These are phyloP conservation scores for Rhizomucor miehei DNA, from an alignment of 371 early-diverging fungal genomes.

Conservation along the genomic window DNA sequence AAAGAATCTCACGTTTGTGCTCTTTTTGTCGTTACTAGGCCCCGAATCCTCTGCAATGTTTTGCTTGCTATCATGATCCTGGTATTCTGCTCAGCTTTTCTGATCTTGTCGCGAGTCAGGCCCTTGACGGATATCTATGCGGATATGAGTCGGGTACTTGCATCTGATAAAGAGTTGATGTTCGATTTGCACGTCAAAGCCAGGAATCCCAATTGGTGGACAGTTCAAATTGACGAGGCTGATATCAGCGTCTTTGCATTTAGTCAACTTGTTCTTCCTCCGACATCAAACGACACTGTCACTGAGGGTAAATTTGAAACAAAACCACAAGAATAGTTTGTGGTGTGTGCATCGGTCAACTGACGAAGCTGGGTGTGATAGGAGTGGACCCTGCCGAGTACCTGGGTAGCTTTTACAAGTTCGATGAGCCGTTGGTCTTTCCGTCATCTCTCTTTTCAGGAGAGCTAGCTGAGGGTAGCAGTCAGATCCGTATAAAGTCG, in stretches of 20 bases:
- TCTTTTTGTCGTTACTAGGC: slow-evolving; percentile 3
- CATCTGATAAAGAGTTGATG: slow-evolving; percentile 67
- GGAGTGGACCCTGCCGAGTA: slow-evolving; percentile 55
- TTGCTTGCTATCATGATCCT: slow-evolving; percentile 12
- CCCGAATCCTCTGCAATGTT: slow-evolving; percentile 11
- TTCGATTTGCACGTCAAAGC: slow-evolving; percentile 61
- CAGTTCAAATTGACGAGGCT: slow-evolving; percentile 50
- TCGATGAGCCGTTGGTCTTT: slow-evolving; percentile 58
- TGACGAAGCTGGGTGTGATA: not conserved
- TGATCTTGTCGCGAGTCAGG: slow-evolving; percentile 22
- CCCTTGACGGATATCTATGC: slow-evolving; percentile 49
- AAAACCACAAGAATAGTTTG: not conserved
- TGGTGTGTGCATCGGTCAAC: not conserved
- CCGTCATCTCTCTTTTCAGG: slow-evolving; percentile 25
- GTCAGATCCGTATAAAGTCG: slow-evolving; percentile 61
- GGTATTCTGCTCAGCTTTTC: slow-evolving; percentile 1
- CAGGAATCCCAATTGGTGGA: slow-evolving; percentile 58
- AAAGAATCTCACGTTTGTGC: not conserved
- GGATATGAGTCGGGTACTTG: slow-evolving; percentile 56
- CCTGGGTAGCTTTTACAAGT: slow-evolving; percentile 52
- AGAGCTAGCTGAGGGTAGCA: slow-evolving; percentile 31
- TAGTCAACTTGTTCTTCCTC: slow-evolving; percentile 35
- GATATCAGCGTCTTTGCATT: slow-evolving; percentile 68
- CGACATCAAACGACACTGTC: slow-evolving; percentile 9
- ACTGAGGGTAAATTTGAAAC: slow-evolving; percentile 4